Base-by-base conservation (phyloP, 1,139 yeast species). In the Candida tetrigidarum region DNA sequence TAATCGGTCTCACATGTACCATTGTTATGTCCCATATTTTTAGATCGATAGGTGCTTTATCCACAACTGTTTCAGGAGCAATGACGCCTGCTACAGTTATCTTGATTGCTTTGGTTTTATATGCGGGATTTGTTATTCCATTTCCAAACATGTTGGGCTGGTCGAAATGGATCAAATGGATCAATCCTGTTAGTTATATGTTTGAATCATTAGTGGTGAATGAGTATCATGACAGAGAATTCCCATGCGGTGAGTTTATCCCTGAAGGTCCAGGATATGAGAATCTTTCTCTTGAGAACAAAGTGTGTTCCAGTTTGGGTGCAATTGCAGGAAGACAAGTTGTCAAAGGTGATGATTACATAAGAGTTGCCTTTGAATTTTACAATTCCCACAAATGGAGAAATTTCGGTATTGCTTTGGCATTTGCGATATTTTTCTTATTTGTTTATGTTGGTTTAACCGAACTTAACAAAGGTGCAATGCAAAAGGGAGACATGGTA, bases 401-500 rank as follows among this genome's bases (percentile, higher is more conserved):
- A 69, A 85, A 90, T 58, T 80, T 82, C 51, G 96, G 96, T 61
- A 84, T 90, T 54, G 67, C 77, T 35, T 46, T 83, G 50, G 89
- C 74, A 0, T 87, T 77, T 57, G 64, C 69, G 27, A 44, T 81
- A 16, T 77, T 84, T 63, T 84, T 86, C 64, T 66, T 84, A 42
- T 55, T 54, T 41, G 36, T 80, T 18, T 85, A 86, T 58, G 64
- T 88, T 56, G 38, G 71, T 6, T 73, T 83, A 50, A 79, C 84
- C 48, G 92, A 85, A 66, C 67, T 68, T 49, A 84, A 84, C 57
- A 86, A 83, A 57, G 89, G 91, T 63, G 82, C 89, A 19, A 80
- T 83, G 69, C 91, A 88, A 62, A 86, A 83, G 70, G 96, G 96
- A 69, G 96, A 89, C 68, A 78, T 88, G 44, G 71, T 86, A 45